A percentile compares a stretch with the other conserved stretches of the same genome.
phyloP scores from a whole-genome alignment of 441 rosid genomes.

The Populus hybrid region DNA sequence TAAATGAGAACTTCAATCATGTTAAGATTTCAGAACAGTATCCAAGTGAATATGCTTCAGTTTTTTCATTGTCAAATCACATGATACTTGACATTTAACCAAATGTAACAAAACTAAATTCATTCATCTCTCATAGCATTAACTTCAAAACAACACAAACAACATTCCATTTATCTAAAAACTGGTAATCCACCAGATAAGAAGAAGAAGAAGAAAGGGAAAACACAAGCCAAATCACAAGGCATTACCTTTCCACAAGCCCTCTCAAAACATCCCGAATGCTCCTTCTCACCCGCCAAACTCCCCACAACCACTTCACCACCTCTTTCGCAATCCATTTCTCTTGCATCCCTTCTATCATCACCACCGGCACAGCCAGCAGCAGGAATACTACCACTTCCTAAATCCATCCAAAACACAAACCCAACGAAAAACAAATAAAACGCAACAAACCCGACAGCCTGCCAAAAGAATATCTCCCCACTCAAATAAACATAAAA shows the following conservation, averaged over 20 bases:
- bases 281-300: slow-evolving; percentile 31
- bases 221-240: neutral
- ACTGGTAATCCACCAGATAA: neutral
- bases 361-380: slow-evolving; percentile 9
- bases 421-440: slow-evolving; percentile 85
- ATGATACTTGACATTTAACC: neutral
- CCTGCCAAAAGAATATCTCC: slow-evolving; percentile 93
- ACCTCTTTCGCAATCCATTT: slow-evolving; percentile 29
- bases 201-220: neutral
- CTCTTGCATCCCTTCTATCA: slow-evolving; percentile 16
- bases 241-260: slow-evolving; percentile 38
- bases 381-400: slow-evolving; percentile 24
- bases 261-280: slow-evolving; percentile 20
- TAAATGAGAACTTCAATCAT: neutral
- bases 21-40: neutral
- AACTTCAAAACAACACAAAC: neutral
- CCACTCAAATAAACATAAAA: slow-evolving; percentile 93
- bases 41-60: neutral
- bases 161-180: neutral
- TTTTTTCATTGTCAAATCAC: neutral
- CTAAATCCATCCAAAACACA: slow-evolving; percentile 95
- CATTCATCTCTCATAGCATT: neutral
- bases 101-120: neutral
- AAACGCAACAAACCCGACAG: slow-evolving; percentile 78
- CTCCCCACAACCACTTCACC: slow-evolving; percentile 30